Conservation (phyloP, 129 eudicot species). For the Solidago caesia region DNA sequence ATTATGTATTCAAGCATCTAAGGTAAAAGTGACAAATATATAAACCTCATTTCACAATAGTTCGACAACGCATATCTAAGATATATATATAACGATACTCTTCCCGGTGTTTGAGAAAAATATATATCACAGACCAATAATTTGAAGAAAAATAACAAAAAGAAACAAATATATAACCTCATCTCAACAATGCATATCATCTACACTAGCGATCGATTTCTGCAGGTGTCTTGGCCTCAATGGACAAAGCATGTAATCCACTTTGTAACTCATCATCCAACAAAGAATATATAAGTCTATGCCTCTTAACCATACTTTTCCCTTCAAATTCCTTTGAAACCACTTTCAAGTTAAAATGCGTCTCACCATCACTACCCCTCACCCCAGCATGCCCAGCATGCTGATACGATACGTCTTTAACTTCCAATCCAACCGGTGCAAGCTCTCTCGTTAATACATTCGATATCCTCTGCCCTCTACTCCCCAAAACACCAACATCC, state of each 20-base stretch:
- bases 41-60: no score
- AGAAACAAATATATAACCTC: no score
- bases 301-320: constrained; percentile 89
- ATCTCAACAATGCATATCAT: no score
- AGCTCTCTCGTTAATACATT: constrained; percentile 57
- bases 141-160: no score
- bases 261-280: constrained; percentile 78
- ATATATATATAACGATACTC: no score
- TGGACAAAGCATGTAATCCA: constrained; percentile 87
- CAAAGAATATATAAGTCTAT: constrained; percentile 67
- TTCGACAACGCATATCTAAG: no score
- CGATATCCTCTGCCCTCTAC: constrained; percentile 65
- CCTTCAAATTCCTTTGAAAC: constrained; percentile 84
- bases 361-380: constrained; percentile 71
- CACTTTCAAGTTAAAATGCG: constrained; percentile 83
- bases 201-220: constrained; percentile 40
- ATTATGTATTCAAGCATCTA: no score
- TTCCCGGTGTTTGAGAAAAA: no score
- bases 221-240: constrained; percentile 81
- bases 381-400: constrained; percentile 98
- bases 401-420: constrained; percentile 90
- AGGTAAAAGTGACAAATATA: no score
- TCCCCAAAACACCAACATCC: constrained; percentile 41
- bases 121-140: no score
- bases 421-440: constrained; percentile 53